Evolutionary conservation across 1,284 basidiomycete genomes (phyloP), one percentile per base, ranked within the genome.

Genomic region (Apiotrichum siamense): DNA sequence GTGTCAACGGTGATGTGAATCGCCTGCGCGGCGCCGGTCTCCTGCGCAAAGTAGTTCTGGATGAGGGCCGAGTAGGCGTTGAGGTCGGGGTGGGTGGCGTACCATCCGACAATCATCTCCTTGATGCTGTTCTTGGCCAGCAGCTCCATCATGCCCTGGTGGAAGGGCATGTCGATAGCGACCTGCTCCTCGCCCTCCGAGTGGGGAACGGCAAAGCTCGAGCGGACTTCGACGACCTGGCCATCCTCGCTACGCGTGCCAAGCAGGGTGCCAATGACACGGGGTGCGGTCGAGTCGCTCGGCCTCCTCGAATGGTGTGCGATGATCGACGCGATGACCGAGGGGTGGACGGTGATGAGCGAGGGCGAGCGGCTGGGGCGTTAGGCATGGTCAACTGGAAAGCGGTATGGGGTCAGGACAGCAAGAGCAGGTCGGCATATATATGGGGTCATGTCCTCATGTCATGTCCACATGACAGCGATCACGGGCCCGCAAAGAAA

Each of bases 31-130:
- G 90, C 87, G 1, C 83, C 78, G 3, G 89, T 92, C 76, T 98
- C 91, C 79, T 87, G 83, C 35, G 88, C 84, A 76, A 96, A 98
- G 76, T 97, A 97, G 76, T 97, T 93, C 80, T 98, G 96, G 67
- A 99, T 96, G 59, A 99, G 81, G 20, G 96, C 92, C 39, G 92
- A 94, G 78, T 94, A 94, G 15, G 88, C 89, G 78, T 96, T 94
- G 54, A 98, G 81, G 58, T 87, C 84, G 4, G 87, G 86, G 58
- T 86, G 86, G 20, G 89, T 92, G 18, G 89, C 89, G 76, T 92
- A 92, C 74, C 74, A 76, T 58, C 74, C 74, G 37, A 76, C 70
- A 38, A 76, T 65, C 27, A 59, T 57, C 66, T 76, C 74, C 58
- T 72, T 72, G 45, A 66, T 65, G n/a, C 71, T 71, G 48, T 62